Conservation (phyloP, 305 asterid genomes). For the Rubia tinctorum region DNA sequence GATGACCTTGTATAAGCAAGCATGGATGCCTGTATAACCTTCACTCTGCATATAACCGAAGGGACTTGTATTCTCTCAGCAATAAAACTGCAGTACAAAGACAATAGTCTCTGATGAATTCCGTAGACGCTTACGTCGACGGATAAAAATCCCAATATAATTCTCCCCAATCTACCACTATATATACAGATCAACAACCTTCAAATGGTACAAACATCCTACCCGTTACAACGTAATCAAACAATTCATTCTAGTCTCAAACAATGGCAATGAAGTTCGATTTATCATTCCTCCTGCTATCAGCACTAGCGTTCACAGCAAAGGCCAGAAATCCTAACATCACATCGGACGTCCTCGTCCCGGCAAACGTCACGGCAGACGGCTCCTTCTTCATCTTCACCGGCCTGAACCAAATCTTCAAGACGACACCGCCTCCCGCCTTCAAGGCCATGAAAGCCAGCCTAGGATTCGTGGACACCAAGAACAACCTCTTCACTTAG, state of each 20-base stretch:
- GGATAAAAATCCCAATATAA: background rate
- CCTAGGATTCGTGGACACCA: slow-evolving; percentile 44
- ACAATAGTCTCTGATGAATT: too few species aligned
- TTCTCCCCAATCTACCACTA: background rate
- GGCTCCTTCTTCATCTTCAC: slow-evolving; percentile 47
- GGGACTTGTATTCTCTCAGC: too few species aligned
- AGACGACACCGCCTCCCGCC: slow-evolving; percentile 19
- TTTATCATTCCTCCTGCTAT: background rate
- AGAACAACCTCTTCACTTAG: slow-evolving; percentile 46
- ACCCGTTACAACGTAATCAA: background rate
- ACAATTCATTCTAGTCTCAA: background rate
- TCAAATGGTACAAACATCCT: background rate
- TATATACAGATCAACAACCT: slow-evolving; percentile 5
- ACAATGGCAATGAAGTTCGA: slow-evolving; percentile 12
- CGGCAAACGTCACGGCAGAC: background rate
- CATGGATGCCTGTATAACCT: too few species aligned
- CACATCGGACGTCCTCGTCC: slow-evolving; percentile 18
- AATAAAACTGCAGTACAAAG: too few species aligned
- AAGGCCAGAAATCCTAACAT: slow-evolving; percentile 19
- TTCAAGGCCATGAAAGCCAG: slow-evolving; percentile 43
- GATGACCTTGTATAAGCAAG: too few species aligned
- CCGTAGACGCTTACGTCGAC: too few species aligned
- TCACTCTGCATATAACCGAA: too few species aligned
- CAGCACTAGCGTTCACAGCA: slow-evolving; percentile 5
- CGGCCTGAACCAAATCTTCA: slow-evolving; percentile 35